Percentiles rank a stretch among this genome's conserved stretches.
phyloP scores from a whole-genome alignment of 2,329 filamentous ascomycete species.

The Aspergillus novofumigatus region DNA sequence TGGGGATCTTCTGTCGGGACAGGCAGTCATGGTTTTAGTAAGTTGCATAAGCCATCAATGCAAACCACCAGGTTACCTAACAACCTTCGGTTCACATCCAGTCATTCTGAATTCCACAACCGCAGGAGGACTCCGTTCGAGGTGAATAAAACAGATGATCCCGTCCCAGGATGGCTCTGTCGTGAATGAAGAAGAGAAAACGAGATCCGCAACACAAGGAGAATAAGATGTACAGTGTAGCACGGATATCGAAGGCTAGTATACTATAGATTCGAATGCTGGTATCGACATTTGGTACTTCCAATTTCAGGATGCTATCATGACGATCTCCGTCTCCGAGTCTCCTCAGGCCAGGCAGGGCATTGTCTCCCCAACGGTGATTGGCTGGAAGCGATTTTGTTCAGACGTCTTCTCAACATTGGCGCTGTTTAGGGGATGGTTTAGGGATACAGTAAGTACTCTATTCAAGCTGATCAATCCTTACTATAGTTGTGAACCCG shows the following conservation, averaged over 20 bases:
- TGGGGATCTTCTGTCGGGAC: constrained; percentile 42
- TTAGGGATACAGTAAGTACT: background rate
- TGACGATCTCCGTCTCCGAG: background rate
- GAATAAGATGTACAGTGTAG: background rate
- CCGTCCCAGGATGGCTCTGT: background rate
- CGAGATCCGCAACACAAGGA: background rate
- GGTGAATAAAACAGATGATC: background rate
- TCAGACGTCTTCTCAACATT: too few relatives aligned
- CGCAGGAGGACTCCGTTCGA: background rate
- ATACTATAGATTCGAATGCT: background rate
- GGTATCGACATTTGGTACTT: background rate
- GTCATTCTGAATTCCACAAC: background rate
- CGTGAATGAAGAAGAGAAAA: background rate
- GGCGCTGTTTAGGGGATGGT: too few relatives aligned
- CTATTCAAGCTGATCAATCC: background rate
- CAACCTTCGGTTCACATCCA: background rate
- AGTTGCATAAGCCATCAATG: background rate
- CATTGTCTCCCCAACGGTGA: background rate
- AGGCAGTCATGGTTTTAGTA: constrained; percentile 39
- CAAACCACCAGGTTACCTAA: background rate
- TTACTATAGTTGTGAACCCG: background rate
- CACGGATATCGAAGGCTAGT: background rate
- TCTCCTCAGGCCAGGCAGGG: background rate
- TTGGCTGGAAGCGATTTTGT: background rate
- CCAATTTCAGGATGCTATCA: background rate